Base-by-base conservation (phyloP, 345 rosid species). In the Hibiscus trionum region DNA sequence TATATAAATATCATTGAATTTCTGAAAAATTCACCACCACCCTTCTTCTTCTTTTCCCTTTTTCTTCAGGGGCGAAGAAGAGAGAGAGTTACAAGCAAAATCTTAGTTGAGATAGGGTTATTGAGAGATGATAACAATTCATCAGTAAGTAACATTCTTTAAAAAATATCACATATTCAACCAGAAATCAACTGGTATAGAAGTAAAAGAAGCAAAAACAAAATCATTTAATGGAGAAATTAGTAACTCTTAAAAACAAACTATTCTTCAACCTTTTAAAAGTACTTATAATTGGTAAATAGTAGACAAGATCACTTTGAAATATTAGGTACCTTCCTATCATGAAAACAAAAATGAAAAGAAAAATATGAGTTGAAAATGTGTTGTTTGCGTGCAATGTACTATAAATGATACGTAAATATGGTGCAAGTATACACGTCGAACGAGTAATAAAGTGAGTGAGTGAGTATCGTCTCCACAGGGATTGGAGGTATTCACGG, bases 301-400 rank as follows among this genome's bases (percentile, higher is more conserved):
- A 68, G 59, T 3, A 10, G 10, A 17, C 3, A 42, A 59, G 35
- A 42, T 61, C 42, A n/a, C 46, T 64, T 64, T 14, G 67, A 70
- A 70, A 35, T 24, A 70, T 37, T 63, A 70, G 46, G 66, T 58
- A 60, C 24, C 64, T 70, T 61, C 33, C 72, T 24, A 37, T 10
- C 69, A 69, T 16, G 14, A 19, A 49, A 49, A 29, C 12, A 8
- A 68, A 72, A 63, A 69, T 17, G 44, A 39, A 14, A 19, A 2
- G 3, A 64, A 37, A 21, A 21, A 21, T 1, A 21, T 21, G 24
- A 21, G 24, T 21, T 21, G 24, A 21, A 21, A 21, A 21, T 21
- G 24, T 21, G 24, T 21, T 21, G 24, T 1, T 21, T 21, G 24
- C 24, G 24, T 21, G 24, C 24, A 21, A 21, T 21, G 24, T 21